A percentile compares a stretch with the other conserved stretches of the same genome.
These are phyloP conservation scores for Diaporthe amygdali DNA, from an alignment of 2,329 filamentous ascomycete genomes.

Conservation along the genomic window DNA sequence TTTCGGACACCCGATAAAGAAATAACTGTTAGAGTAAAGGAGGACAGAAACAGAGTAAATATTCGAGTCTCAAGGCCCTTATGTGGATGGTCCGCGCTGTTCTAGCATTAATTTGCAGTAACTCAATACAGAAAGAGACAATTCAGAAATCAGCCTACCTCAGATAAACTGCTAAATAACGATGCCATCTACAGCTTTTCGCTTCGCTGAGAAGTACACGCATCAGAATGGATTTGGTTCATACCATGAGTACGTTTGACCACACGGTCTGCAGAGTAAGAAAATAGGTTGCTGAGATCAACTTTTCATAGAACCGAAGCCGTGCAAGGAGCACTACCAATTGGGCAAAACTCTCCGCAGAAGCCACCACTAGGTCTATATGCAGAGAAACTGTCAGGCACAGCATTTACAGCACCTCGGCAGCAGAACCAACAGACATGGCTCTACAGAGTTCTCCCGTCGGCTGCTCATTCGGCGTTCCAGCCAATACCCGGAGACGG, in stretches of 20 bases:
- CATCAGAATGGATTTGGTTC: slow-evolving; percentile 81
- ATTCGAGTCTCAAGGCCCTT: background rate
- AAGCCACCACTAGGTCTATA: slow-evolving; percentile 80
- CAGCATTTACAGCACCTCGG: slow-evolving; percentile 72
- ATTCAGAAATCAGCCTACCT: background rate
- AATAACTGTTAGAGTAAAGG: background rate
- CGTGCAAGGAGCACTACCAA: slow-evolving; percentile 74
- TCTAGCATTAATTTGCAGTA: background rate
- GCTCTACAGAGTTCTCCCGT: slow-evolving; percentile 73
- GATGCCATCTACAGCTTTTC: slow-evolving; percentile 58
- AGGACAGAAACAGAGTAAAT: background rate
- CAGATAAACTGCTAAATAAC: slow-evolving; percentile 18
- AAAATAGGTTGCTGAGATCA: background rate
- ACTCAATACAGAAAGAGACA: background rate
- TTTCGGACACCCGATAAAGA: background rate
- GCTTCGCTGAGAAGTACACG: slow-evolving; percentile 63
- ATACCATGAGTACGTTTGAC: slow-evolving; percentile 73
- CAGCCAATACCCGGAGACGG: slow-evolving; percentile 41
- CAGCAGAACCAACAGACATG: slow-evolving; percentile 73
- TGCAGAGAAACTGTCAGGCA: slow-evolving; percentile 78
- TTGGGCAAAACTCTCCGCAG: slow-evolving; percentile 82
- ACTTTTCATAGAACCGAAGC: slow-evolving; percentile 70
- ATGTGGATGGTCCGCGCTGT: background rate
- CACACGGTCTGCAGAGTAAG: too few relatives aligned
- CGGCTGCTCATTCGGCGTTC: slow-evolving; percentile 65